Evolutionary conservation across 805 yeast genomes (phyloP).

Genomic region (Saccharomyces paradoxus): DNA sequence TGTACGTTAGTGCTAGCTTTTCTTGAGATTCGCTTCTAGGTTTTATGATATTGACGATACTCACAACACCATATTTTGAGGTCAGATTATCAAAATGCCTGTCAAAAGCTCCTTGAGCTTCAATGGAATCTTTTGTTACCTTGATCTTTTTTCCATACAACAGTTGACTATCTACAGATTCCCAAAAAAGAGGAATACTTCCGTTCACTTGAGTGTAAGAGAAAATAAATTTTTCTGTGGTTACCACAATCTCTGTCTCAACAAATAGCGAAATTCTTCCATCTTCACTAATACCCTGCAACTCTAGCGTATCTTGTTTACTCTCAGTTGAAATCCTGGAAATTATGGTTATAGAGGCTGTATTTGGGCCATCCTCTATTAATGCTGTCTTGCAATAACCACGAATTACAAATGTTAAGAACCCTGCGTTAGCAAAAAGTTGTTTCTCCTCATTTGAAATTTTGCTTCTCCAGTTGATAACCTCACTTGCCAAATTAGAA

Average conservation of each 20-base stretch:
- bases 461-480: constrained; percentile 61
- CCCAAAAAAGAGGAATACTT: constrained; percentile 92
- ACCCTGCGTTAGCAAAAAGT: constrained; percentile 56
- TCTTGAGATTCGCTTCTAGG: constrained; percentile 63
- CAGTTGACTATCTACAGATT: constrained; percentile 60
- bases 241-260: constrained; percentile 76
- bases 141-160: constrained; percentile 73
- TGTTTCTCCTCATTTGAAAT: constrained; percentile 51
- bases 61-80: constrained; percentile 75
- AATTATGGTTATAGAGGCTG: constrained; percentile 55
- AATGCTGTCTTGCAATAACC: constrained; percentile 76
- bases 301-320: constrained; percentile 79
- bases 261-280: constrained; percentile 89
- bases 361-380: constrained; percentile 18
- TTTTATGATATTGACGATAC: constrained; percentile 64
- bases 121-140: constrained; percentile 70
- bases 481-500: constrained; percentile 69
- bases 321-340: constrained; percentile 86
- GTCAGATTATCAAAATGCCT: constrained; percentile 68
- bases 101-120: constrained; percentile 80
- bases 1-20: constrained; percentile 54
- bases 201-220: constrained; percentile 84
- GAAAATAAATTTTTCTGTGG: constrained; percentile 42
- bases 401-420: constrained; percentile 75
- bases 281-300: constrained; percentile 83